Evolutionary conservation across 1,284 basidiomycete genomes (phyloP).

Genomic region (Coriolopsis trogii): DNA sequence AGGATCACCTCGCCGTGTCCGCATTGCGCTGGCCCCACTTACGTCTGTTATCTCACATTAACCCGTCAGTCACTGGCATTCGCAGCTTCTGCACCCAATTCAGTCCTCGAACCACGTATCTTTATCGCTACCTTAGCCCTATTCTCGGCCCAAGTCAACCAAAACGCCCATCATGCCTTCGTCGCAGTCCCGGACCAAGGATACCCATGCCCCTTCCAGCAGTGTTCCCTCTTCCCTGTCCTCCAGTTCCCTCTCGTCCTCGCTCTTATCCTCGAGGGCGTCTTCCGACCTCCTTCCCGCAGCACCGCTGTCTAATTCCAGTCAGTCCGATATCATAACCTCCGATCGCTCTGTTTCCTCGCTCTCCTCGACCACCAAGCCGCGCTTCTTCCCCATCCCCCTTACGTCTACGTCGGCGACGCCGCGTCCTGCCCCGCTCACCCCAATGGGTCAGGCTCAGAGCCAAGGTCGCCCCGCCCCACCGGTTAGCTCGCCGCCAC

Average conservation of each 20-base stretch:
- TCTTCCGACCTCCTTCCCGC: constrained; percentile 38
- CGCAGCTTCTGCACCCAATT: constrained; percentile 22
- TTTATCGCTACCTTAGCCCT: constrained; percentile 25
- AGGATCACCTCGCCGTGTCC: constrained; percentile 41
- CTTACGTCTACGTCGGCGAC: constrained; percentile 32
- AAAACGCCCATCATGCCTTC: constrained; percentile 27
- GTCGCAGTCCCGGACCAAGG: constrained; percentile 32
- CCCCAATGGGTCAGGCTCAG: constrained; percentile 36
- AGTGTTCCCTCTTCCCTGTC: constrained; percentile 41
- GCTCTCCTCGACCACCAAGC: constrained; percentile 38
- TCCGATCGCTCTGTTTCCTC: constrained; percentile 44
- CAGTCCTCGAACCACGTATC: constrained; percentile 26
- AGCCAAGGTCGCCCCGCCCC: constrained; percentile 24
- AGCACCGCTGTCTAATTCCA: constrained; percentile 38
- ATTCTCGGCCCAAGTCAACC: constrained; percentile 23
- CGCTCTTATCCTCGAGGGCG: constrained; percentile 43
- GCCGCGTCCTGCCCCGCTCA: constrained; percentile 24
- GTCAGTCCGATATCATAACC: constrained; percentile 43
- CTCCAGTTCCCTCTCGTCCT: constrained; percentile 44
- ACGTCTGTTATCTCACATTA: constrained; percentile 25
- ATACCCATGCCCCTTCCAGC: constrained; percentile 35
- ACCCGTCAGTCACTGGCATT: constrained; percentile 24
- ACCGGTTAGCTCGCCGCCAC: constrained; percentile 17
- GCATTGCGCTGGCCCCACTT: constrained; percentile 38
- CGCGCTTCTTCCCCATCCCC: constrained; percentile 40